phyloP scores from a whole-genome alignment of 1,139 yeast species.

The Geotrichum reessii region DNA sequence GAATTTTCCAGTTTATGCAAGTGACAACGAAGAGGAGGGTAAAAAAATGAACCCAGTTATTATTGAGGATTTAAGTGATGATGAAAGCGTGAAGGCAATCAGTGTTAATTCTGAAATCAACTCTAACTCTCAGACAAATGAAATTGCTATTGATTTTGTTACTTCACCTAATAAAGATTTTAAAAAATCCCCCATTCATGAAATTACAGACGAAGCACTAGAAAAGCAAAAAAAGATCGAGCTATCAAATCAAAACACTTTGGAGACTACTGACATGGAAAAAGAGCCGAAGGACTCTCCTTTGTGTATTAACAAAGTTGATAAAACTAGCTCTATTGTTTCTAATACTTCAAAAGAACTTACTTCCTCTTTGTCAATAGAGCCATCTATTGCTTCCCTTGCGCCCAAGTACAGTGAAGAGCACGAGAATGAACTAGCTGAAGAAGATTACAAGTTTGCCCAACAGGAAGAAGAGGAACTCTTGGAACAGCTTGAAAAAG shows the following conservation, averaged over 20 bases:
- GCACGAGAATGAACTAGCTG: slow-evolving; percentile 29
- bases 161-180: not conserved
- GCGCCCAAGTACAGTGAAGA: slow-evolving; percentile 16
- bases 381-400: not conserved
- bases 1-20: slow-evolving; percentile 15
- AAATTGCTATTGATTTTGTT: not conserved
- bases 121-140: no score
- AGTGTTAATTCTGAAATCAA: not conserved
- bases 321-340: not conserved
- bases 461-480: slow-evolving; percentile 72
- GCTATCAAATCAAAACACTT: not conserved
- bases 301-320: not conserved
- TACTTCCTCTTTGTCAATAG: not conserved
- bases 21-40: slow-evolving; percentile 22
- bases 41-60: slow-evolving; percentile 19
- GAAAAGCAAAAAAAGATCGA: not conserved
- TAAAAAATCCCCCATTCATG: not conserved
- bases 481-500: slow-evolving; percentile 56
- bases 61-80: slow-evolving; percentile 21
- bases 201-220: not conserved
- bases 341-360: not conserved
- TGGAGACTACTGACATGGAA: not conserved
- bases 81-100: slow-evolving; percentile 18
- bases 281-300: not conserved
- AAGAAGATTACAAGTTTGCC: slow-evolving; percentile 43